These are phyloP conservation scores for Lactarius hatsudake DNA, from an alignment of 768 basidiomycete species.

Conservation along the genomic window DNA sequence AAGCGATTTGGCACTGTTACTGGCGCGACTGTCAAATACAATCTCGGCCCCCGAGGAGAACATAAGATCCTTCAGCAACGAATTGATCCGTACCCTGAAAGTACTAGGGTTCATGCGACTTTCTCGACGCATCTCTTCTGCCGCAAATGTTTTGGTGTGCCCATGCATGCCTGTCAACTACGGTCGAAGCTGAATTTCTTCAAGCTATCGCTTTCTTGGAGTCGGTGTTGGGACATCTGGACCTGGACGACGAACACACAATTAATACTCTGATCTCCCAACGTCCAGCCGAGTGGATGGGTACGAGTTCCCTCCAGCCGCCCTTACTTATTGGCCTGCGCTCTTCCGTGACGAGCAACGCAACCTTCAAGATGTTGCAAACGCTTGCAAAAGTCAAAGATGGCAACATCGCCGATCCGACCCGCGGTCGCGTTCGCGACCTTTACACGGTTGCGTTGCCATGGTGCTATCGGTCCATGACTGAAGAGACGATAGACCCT, in stretches of 20 bases:
- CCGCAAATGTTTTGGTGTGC: constrained; percentile 90
- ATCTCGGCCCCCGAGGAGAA: constrained; percentile 73
- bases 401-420: constrained; percentile 64
- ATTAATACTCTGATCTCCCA: constrained; percentile 67
- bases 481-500: constrained; percentile 55
- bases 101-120: constrained; percentile 53
- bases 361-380: constrained; percentile 68
- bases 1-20: constrained; percentile 69
- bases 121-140: constrained; percentile 58
- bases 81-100: constrained; percentile 75
- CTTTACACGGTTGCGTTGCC: constrained; percentile 81
- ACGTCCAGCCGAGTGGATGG: constrained; percentile 71
- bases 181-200: constrained; percentile 75
- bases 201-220: constrained; percentile 65
- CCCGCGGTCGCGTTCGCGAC: constrained; percentile 72
- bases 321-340: constrained; percentile 74
- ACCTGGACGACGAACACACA: constrained; percentile 66
- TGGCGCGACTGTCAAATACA: constrained; percentile 82
- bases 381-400: constrained; percentile 59
- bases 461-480: constrained; percentile 83
- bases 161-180: constrained; percentile 77
- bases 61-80: constrained; percentile 79
- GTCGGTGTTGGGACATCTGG: constrained; percentile 60
- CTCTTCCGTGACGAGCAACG: constrained; percentile 64
- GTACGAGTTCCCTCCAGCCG: constrained; percentile 61